These are phyloP conservation scores for Lactifluus pinguis DNA, from an alignment of 768 basidiomycete species.

Conservation along the genomic window DNA sequence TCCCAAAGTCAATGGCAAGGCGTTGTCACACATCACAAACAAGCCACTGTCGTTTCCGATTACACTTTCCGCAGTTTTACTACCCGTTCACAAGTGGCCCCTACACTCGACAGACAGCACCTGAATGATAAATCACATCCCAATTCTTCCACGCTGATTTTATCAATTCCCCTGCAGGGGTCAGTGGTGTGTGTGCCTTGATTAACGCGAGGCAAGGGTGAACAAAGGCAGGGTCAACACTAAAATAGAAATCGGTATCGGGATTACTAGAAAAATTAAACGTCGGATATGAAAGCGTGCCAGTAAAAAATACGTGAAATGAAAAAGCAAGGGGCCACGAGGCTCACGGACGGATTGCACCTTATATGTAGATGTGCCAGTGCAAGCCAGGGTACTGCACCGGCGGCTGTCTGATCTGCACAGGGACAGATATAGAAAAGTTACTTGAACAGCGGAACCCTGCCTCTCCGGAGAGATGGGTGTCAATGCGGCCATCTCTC, in stretches of 20 bases:
- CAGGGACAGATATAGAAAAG: not conserved
- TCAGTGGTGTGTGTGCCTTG: not conserved
- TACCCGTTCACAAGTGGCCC: too few species aligned
- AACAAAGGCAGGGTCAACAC: not conserved
- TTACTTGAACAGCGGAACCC: not conserved
- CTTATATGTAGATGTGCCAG: not conserved
- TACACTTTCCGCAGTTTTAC: too few species aligned
- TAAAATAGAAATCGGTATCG: not conserved
- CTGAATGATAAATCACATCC: too few species aligned
- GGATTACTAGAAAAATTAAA: not conserved
- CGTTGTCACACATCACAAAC: too few species aligned
- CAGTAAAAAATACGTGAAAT: not conserved
- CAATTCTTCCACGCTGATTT: not conserved
- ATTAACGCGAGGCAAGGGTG: not conserved
- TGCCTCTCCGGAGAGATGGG: not conserved
- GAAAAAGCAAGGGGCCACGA: not conserved
- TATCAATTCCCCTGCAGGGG: not conserved
- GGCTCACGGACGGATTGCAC: not conserved
- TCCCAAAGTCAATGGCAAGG: too few species aligned
- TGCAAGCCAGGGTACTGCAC: not conserved
- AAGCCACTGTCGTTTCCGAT: too few species aligned
- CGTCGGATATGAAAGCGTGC: not conserved
- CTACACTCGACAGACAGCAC: too few species aligned
- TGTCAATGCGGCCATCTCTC: not conserved
- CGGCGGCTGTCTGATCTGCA: not conserved